Percentiles rank a stretch among this genome's conserved stretches.
These are phyloP conservation scores for Globisporangium yorkense DNA, from an alignment of 352 stramenopile species.

Conservation along the genomic window DNA sequence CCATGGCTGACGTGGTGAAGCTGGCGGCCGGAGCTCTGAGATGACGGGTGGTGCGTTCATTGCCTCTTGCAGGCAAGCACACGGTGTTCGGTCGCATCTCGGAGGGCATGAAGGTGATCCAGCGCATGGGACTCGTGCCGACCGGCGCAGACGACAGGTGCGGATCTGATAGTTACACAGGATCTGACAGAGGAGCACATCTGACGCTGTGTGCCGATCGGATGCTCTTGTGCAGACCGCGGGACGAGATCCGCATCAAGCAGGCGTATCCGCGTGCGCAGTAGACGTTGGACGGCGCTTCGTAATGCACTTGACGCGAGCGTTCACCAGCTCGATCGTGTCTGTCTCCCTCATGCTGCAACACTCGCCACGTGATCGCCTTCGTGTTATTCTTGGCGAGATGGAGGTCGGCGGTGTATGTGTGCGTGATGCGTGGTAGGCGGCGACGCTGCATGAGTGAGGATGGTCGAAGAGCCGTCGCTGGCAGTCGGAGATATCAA, in stretches of 20 bases:
- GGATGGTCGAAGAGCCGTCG: no score
- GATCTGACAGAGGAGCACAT: no score
- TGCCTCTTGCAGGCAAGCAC: conserved; percentile 70
- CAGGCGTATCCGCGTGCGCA: conserved; percentile 57
- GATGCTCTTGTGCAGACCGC: conserved; percentile 33
- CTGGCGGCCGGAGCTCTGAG: background rate
- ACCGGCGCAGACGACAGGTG: conserved; percentile 86
- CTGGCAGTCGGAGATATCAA: no score
- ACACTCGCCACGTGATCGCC: no score
- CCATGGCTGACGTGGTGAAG: background rate
- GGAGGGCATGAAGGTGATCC: conserved; percentile 90
- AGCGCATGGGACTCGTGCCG: conserved; percentile 88
- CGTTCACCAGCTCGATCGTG: no score
- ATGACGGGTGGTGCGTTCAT: background rate
- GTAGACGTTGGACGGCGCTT: conserved; percentile 14
- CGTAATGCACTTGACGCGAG: background rate
- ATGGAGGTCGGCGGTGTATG: no score
- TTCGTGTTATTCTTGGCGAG: no score
- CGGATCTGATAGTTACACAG: background rate
- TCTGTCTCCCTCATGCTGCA: no score
- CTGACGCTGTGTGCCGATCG: background rate
- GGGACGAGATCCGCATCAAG: conserved; percentile 74
- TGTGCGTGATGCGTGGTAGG: no score
- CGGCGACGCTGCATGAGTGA: background rate
- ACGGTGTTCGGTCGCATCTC: conserved; percentile 92